Evolutionary conservation across 169 alveolate genomes (phyloP).

Genomic region (Toxoplasma gondii): DNA sequence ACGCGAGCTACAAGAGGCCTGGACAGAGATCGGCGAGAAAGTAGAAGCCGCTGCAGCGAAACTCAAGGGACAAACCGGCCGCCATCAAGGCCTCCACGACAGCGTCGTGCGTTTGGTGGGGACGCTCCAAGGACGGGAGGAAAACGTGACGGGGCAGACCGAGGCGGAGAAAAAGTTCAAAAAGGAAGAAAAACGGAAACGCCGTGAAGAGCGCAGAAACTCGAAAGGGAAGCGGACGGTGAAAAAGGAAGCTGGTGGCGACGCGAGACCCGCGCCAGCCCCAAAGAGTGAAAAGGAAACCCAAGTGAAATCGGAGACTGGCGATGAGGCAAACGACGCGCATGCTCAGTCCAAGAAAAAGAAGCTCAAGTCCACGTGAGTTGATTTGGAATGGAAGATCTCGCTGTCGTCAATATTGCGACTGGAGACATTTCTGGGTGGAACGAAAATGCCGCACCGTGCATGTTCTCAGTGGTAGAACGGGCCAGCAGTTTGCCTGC

Average conservation of each 20-base stretch:
- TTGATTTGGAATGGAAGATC: too few species aligned
- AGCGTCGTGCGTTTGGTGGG: background rate
- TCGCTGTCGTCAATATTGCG: too few species aligned
- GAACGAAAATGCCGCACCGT: too few species aligned
- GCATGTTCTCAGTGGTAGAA: too few species aligned
- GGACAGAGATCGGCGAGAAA: background rate
- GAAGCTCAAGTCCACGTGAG: background rate
- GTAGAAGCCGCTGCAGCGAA: background rate
- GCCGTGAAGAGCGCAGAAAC: background rate
- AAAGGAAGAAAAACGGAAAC: background rate
- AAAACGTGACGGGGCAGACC: background rate
- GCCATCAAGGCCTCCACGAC: constrained; percentile 3
- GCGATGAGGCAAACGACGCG: background rate
- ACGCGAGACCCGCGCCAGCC: background rate
- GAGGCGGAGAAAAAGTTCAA: background rate
- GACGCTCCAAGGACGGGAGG: background rate
- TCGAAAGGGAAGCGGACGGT: background rate
- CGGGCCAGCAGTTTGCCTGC: too few species aligned
- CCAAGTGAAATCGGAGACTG: background rate
- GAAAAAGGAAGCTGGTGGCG: background rate
- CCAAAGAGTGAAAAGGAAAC: background rate
- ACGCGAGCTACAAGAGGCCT: background rate
- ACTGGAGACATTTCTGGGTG: too few species aligned
- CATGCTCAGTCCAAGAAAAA: background rate
- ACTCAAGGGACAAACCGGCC: background rate